Base-by-base conservation (phyloP, 805 yeast genomes). In the Metschnikowia baotianmanensis region DNA sequence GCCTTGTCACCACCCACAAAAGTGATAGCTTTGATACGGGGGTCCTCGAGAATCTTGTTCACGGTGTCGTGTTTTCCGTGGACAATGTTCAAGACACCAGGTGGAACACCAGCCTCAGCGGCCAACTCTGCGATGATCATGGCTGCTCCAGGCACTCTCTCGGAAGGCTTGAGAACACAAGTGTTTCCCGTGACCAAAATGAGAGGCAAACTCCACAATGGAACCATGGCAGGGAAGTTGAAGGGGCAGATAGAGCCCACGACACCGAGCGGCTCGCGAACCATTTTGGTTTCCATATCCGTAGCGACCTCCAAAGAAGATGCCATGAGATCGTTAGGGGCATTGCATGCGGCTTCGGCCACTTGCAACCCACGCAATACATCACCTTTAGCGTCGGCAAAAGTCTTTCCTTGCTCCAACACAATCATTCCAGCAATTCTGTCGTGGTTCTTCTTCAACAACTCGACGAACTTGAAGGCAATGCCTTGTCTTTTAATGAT, bases 171-270 rank as follows among this genome's bases (percentile, higher is more conserved):
- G 69, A 78, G 63, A 55, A 83, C 58, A 57, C 77, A 74, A 29
- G 88, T 79, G 69, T 83, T 84, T 48, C 91, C 91, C 17, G 88
- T 82, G 34, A 76, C 83, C 43, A 81, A 68, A 11, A 76, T 66
- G 48, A 80, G 68, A 6, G 86, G 86, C 41, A 80, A 64, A 20
- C 81, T 72, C 86, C 86, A 80, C 51, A 80, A 68, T 8, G 38
- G 85, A 51, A 85, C 86, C 91, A 83, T 83, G 31, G 87, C 90
- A 19, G 91, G 91, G 77, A 83, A 83, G 67, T 83, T 83, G 70
- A 83, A 83, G 16, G 91, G 91, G 49, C 84, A 78, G 54, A 83
- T 84, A 18, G 89, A 83, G 12, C 83, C 88, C 45, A 83, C 77
- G 6, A 83, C 86, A 23, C 91, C 91, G 45, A 83, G 67, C 31